These are phyloP conservation scores for Hibiscus syriacus DNA, from an alignment of 345 rosid species.

Conservation along the genomic window DNA sequence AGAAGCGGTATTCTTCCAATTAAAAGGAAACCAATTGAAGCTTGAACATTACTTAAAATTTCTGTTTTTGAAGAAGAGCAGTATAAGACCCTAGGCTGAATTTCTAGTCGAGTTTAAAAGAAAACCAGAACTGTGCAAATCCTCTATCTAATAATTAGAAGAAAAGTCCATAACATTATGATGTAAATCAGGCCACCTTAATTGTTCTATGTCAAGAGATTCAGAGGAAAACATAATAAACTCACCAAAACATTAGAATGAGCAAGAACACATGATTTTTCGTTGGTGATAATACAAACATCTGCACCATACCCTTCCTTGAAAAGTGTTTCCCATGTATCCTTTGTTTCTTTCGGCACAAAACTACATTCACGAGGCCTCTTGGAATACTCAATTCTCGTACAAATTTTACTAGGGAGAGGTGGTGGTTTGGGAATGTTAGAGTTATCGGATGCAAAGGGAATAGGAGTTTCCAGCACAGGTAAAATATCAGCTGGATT, in stretches of 20 bases:
- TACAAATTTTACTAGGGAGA: constrained; percentile 30
- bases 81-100: too few relatives aligned
- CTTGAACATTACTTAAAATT: too few relatives aligned
- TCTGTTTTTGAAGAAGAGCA: too few relatives aligned
- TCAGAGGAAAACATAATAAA: constrained; percentile 5
- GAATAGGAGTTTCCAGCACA: constrained; percentile 38
- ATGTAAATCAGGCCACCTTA: not conserved
- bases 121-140: not conserved
- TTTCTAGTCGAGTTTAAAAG: too few relatives aligned
- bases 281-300: constrained; percentile 42
- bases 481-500: constrained; percentile 28
- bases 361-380: constrained; percentile 23
- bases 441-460: constrained; percentile 29
- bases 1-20: not conserved
- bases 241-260: constrained; percentile 72
- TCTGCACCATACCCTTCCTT: constrained; percentile 57
- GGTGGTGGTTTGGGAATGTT: constrained; percentile 62
- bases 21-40: not conserved
- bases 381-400: constrained; percentile 15
- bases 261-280: constrained; percentile 34
- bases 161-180: not conserved
- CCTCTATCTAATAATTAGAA: not conserved
- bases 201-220: too few relatives aligned
- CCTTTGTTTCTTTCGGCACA: constrained; percentile 44
- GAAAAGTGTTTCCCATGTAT: constrained; percentile 65